Base-by-base conservation (phyloP, 768 basidiomycete genomes). In the Leccinum rimulosum region DNA sequence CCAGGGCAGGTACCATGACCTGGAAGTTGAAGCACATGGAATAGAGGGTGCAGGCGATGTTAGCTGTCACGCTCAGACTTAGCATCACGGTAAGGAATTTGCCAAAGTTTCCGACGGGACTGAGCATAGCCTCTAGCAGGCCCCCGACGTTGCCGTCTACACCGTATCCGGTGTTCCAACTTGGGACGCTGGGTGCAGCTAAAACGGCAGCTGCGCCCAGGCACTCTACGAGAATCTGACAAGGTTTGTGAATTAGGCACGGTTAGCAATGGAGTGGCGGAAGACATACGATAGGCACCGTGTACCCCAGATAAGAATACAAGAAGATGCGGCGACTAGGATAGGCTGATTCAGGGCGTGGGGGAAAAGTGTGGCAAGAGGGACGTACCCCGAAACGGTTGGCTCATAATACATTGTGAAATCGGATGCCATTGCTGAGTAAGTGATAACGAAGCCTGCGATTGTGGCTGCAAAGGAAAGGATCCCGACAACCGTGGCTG, bases 11-110 rank as follows among this genome's bases (percentile, higher is more conserved):
- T 5, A 88, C 69, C 64, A 87, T 79, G 1, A 88, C 79, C 68
- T 93, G 91, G 62, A 91, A 76, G 68, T 84, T 87, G 58, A 93
- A 79, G 62, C 85, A 83, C 58, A 88, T 82, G 48, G 88, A 91
- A 72, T 97, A 97, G 61, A 93, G 85, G 6, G 90, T 88, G 3
- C 87, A 84, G 1, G 91, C 89, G 49, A 91, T 87, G 74, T 94
- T 95, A 3, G 84, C 89, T 2, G 86, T 84, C 12, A 92, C 84
- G 58, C 86, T 86, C 31, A 95, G 73, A n/a, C 87, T 84, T 62
- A 93, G 78, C 56, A 94, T 68, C 28, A 89, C 87, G 1, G 86
- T 77, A 49, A 91, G 75, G 72, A 89, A 84, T 63, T 88, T 88
- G 1, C 88, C 84, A 71, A 90, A 90, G 33, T 79, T 79, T 1